Percentiles rank a stretch among this genome's conserved stretches.
Conservation (phyloP, 1,139 yeast genomes). For the Arxiozyma bovina region DNA sequence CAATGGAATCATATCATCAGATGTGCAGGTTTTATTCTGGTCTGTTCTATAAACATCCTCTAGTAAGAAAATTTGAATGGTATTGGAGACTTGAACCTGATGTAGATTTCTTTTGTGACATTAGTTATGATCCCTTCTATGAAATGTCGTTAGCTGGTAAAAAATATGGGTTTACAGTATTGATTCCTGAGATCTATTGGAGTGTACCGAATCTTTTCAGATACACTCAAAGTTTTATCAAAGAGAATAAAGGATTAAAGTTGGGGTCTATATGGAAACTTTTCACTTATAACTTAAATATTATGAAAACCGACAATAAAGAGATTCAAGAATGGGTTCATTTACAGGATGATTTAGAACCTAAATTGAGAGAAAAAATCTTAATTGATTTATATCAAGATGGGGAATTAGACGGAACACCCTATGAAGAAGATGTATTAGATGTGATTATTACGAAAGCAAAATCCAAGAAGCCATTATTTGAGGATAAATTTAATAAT, state of each 20-base stretch:
- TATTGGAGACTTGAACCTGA: slow-evolving; percentile 94
- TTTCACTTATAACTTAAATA: slow-evolving; percentile 35
- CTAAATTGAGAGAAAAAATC: slow-evolving; percentile 1
- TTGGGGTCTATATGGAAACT: slow-evolving; percentile 53
- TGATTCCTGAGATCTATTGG: slow-evolving; percentile 62
- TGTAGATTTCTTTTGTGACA: slow-evolving; percentile 78
- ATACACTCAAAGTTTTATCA: slow-evolving; percentile 56
- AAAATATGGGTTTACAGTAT: slow-evolving; percentile 73
- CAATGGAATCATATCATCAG: slow-evolving; percentile 58
- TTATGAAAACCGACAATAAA: slow-evolving; percentile 13
- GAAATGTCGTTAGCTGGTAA: slow-evolving; percentile 66
- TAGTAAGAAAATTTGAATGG: slow-evolving; percentile 65
- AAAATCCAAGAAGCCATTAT: slow-evolving; percentile 17
- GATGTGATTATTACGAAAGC: slow-evolving; percentile 16
- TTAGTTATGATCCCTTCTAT: slow-evolving; percentile 80
- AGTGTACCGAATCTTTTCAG: slow-evolving; percentile 76
- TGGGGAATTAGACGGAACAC: not conserved
- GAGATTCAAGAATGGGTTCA: slow-evolving; percentile 7
- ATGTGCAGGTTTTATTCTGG: slow-evolving; percentile 74
- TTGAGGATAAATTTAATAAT: slow-evolving; percentile 46
- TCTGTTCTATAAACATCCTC: slow-evolving; percentile 61
- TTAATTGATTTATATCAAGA: slow-evolving; percentile 4
- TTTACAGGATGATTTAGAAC: slow-evolving; percentile 3
- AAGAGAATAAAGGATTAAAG: slow-evolving; percentile 34
- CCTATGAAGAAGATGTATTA: slow-evolving; percentile 1